These are phyloP conservation scores for Lasiosphaeria hispida DNA, from an alignment of 495 filamentous ascomycete species.

Conservation along the genomic window DNA sequence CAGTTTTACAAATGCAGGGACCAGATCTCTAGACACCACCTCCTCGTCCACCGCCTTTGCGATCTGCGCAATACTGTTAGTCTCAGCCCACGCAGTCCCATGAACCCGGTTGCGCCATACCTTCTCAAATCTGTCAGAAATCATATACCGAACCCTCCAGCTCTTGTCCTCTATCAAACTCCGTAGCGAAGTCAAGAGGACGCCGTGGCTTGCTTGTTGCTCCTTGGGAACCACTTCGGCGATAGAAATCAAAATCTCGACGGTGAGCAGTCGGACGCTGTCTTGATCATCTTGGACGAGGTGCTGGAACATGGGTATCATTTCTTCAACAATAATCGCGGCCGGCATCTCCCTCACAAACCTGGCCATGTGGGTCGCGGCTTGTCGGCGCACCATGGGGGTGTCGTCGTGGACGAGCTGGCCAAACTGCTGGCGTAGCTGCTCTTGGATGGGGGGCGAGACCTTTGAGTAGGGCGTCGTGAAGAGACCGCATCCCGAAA, in stretches of 20 bases:
- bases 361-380: conserved; percentile 93
- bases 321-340: conserved; percentile 88
- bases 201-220: conserved; percentile 92
- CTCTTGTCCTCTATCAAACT: conserved; percentile 97
- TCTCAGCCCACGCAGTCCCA: neutral
- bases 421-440: conserved; percentile 83
- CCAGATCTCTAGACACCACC: conserved; percentile 88
- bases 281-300: conserved; percentile 94
- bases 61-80: conserved; percentile 55
- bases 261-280: conserved; percentile 91
- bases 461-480: conserved; percentile 89
- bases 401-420: conserved; percentile 96
- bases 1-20: conserved; percentile 95
- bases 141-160: conserved; percentile 99
- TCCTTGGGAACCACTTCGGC: conserved; percentile 97
- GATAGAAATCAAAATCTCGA: conserved; percentile 93
- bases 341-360: conserved; percentile 96
- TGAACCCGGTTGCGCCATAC: conserved; percentile 39
- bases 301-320: conserved; percentile 98
- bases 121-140: conserved; percentile 98
- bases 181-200: conserved; percentile 83
- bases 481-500: conserved; percentile 94
- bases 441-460: conserved; percentile 77
- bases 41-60: conserved; percentile 98
- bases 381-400: conserved; percentile 95